Conservation (phyloP, 2,329 filamentous ascomycete genomes). For the Harringtonia aguacate region DNA sequence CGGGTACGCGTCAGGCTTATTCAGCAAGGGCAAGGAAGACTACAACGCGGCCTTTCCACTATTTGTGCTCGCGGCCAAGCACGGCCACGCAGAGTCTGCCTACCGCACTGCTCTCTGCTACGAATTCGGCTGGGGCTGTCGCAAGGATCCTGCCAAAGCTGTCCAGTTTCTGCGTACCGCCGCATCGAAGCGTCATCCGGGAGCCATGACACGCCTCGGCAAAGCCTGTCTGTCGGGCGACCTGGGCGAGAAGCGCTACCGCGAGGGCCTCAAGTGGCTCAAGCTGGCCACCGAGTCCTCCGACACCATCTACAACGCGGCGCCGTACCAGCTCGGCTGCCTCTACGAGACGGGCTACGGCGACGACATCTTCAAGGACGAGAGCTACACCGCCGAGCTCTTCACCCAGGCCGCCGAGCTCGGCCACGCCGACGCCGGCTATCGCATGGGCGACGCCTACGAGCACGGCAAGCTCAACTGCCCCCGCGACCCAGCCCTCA, state of each 20-base stretch:
- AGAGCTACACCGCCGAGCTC: constrained; percentile 81
- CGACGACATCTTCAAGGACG: constrained; percentile 86
- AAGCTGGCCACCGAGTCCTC: constrained; percentile 86
- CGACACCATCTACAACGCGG: constrained; percentile 83
- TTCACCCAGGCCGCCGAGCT: constrained; percentile 92
- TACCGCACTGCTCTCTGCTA: constrained; percentile 92
- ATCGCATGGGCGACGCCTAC: constrained; percentile 89
- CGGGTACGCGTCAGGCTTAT: constrained; percentile 86
- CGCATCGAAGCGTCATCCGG: constrained; percentile 88
- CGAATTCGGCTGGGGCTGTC: constrained; percentile 95
- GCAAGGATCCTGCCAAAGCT: constrained; percentile 81
- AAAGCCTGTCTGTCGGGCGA: constrained; percentile 85
- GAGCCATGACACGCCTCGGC: constrained; percentile 85
- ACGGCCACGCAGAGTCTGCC: constrained; percentile 91
- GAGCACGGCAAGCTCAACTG: constrained; percentile 84
- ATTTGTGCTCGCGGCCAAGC: constrained; percentile 88
- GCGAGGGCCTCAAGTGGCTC: constrained; percentile 92
- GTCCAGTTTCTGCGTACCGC: constrained; percentile 87
- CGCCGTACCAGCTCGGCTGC: constrained; percentile 80
- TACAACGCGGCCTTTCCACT: constrained; percentile 85
- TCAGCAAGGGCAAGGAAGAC: constrained; percentile 89
- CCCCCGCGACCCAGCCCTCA: constrained; percentile 81
- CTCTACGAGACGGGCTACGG: constrained; percentile 91
- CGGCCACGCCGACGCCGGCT: constrained; percentile 77
- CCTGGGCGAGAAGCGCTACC: constrained; percentile 75